Evolutionary conservation across 345 rosid species (phyloP).

Genomic region (Limnanthes douglasii): DNA sequence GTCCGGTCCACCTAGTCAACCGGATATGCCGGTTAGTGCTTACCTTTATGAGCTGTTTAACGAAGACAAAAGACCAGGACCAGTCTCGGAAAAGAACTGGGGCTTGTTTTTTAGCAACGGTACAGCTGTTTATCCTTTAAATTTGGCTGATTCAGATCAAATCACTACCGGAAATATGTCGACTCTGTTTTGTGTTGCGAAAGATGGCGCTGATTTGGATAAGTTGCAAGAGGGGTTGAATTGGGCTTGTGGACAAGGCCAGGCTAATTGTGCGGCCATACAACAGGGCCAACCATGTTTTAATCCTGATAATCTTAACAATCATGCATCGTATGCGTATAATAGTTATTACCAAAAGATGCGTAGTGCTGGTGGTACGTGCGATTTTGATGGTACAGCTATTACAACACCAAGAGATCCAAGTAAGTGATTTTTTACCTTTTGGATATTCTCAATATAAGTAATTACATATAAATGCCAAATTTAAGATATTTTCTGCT

Average conservation of each 20-base stretch:
- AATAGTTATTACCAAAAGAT: conserved; percentile 81
- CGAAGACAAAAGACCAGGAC: conserved; percentile 70
- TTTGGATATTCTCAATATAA: not conserved
- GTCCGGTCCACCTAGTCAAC: conserved; percentile 89
- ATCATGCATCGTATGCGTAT: conserved; percentile 85
- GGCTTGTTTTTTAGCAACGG: conserved; percentile 69
- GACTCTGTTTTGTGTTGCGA: conserved; percentile 57
- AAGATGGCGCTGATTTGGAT: conserved; percentile 42
- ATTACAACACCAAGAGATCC: conserved; percentile 46
- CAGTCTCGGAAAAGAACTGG: conserved; percentile 79
- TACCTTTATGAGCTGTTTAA: conserved; percentile 85
- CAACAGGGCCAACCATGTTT: conserved; percentile 64
- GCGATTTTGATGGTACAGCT: conserved; percentile 81
- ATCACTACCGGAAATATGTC: conserved; percentile 30
- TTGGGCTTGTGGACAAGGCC: conserved; percentile 97
- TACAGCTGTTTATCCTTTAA: conserved; percentile 52
- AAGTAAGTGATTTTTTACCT: conserved; percentile 36
- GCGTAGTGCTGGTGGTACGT: conserved; percentile 69
- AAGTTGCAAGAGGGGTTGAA: conserved; percentile 63
- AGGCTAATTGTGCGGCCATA: conserved; percentile 58
- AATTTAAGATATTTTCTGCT: not conserved
- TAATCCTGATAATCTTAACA: conserved; percentile 35
- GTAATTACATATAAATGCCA: not conserved
- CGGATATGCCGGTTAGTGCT: conserved; percentile 43
- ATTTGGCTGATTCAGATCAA: conserved; percentile 20